Evolutionary conservation across 1,284 basidiomycete species (phyloP).

Genomic region (Ceratobasidium sp.): DNA sequence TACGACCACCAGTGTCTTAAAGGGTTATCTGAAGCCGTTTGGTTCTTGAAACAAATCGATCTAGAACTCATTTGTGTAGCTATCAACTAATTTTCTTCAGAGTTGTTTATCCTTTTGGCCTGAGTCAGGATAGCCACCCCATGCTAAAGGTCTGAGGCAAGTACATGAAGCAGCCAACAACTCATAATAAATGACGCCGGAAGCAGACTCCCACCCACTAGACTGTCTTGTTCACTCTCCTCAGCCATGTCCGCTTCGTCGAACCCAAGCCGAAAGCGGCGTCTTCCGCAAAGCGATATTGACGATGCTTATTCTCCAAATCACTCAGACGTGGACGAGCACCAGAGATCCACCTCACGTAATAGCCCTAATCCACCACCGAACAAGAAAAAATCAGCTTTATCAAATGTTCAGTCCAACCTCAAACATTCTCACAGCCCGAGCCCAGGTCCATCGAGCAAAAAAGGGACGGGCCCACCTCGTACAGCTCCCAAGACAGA

Average conservation of each 20-base stretch:
- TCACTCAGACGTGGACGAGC: slow-evolving; percentile 18
- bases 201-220: too few relatives aligned
- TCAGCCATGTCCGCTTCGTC: slow-evolving; percentile 12
- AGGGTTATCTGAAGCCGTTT: not conserved
- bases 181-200: too few relatives aligned
- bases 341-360: not conserved
- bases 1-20: not conserved
- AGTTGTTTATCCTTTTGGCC: too few relatives aligned
- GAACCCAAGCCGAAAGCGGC: slow-evolving; percentile 25
- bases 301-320: slow-evolving; percentile 21
- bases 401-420: slow-evolving; percentile 28
- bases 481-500: slow-evolving; percentile 27
- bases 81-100: too few relatives aligned
- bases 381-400: slow-evolving; percentile 28
- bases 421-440: slow-evolving; percentile 36
- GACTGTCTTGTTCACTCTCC: too few relatives aligned
- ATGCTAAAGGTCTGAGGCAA: not conserved
- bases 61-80: too few relatives aligned
- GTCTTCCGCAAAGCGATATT: slow-evolving; percentile 28
- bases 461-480: slow-evolving; percentile 27
- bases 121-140: not conserved
- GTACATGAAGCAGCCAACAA: not conserved
- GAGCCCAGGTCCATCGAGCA: slow-evolving; percentile 20
- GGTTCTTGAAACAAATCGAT: not conserved
- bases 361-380: slow-evolving; percentile 33